phyloP scores from a whole-genome alignment of 2,329 filamentous ascomycete genomes.

The Metarhizium rileyi region DNA sequence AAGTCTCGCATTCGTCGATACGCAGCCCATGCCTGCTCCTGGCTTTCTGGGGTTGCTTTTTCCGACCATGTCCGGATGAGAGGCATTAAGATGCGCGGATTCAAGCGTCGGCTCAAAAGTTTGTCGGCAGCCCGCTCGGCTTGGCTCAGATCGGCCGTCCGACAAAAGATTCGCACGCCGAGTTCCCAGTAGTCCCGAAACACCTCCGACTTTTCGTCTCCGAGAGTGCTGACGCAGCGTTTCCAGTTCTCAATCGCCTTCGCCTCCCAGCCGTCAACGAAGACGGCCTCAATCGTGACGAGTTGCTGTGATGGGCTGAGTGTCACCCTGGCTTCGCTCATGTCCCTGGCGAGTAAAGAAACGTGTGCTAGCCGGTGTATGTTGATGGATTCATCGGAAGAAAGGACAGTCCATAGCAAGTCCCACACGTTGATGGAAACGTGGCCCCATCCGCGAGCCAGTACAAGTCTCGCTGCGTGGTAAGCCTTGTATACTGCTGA shows the following conservation, averaged over 20 bases:
- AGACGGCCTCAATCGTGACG: constrained; percentile 58
- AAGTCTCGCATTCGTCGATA: constrained; percentile 56
- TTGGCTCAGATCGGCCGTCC: constrained; percentile 45
- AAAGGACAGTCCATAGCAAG: constrained; percentile 55
- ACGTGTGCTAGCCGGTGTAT: constrained; percentile 51
- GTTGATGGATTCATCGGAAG: constrained; percentile 39
- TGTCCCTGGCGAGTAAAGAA: constrained; percentile 54
- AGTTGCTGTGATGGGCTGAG: constrained; percentile 51
- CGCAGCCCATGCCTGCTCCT: constrained; percentile 52
- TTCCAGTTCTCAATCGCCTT: constrained; percentile 57
- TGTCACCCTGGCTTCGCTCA: constrained; percentile 46
- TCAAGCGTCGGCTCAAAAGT: constrained; percentile 38
- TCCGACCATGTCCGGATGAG: constrained; percentile 61
- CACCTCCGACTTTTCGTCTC: constrained; percentile 31
- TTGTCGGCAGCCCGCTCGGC: constrained; percentile 47
- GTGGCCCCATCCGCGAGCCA: constrained; percentile 37
- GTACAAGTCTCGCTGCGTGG: constrained; percentile 31
- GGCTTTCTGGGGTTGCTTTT: constrained; percentile 32
- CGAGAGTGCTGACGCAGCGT: constrained; percentile 43
- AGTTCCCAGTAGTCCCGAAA: constrained; percentile 52
- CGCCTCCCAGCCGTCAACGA: constrained; percentile 48
- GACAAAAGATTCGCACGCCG: constrained; percentile 55
- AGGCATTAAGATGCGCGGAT: constrained; percentile 51
- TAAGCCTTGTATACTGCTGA: constrained; percentile 40
- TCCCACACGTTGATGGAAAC: constrained; percentile 54